Evolutionary conservation across 139 green algal genomes (phyloP).

Genomic region (Coelastrella sp.): DNA sequence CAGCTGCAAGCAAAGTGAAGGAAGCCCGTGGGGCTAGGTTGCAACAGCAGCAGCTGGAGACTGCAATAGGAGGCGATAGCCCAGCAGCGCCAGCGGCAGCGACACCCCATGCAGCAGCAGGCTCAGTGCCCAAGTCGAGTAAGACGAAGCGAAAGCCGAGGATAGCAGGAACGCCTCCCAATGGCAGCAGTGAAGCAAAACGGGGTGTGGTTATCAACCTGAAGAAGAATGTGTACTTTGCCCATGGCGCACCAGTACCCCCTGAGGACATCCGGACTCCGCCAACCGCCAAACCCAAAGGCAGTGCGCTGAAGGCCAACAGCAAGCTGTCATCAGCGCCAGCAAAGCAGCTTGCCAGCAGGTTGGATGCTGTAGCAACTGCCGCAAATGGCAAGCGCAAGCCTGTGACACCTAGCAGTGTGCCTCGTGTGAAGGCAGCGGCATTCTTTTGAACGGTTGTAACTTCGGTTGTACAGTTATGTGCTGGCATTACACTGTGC

Average conservation of each 20-base stretch:
- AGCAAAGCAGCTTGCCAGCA: conserved; percentile 2
- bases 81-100: conserved; percentile 9
- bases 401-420: conserved; percentile 32
- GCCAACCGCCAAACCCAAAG: conserved; percentile 73
- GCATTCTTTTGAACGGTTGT: conserved; percentile 11
- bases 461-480: neutral
- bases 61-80: neutral
- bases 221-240: conserved; percentile 82
- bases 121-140: neutral
- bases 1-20: neutral
- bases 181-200: conserved; percentile 47
- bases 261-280: conserved; percentile 81
- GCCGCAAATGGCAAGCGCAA: neutral
- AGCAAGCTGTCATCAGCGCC: conserved; percentile 3
- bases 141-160: conserved; percentile 7
- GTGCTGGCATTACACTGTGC: too few species aligned
- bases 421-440: conserved; percentile 31
- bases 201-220: conserved; percentile 81
- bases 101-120: neutral
- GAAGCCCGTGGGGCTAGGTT: neutral
- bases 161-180: neutral
- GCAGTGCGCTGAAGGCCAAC: conserved; percentile 43
- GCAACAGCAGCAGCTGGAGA: conserved; percentile 23
- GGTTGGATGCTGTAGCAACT: neutral
- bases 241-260: conserved; percentile 71